phyloP scores from a whole-genome alignment of 2,329 filamentous ascomycete genomes.

The Colletotrichum sp. region DNA sequence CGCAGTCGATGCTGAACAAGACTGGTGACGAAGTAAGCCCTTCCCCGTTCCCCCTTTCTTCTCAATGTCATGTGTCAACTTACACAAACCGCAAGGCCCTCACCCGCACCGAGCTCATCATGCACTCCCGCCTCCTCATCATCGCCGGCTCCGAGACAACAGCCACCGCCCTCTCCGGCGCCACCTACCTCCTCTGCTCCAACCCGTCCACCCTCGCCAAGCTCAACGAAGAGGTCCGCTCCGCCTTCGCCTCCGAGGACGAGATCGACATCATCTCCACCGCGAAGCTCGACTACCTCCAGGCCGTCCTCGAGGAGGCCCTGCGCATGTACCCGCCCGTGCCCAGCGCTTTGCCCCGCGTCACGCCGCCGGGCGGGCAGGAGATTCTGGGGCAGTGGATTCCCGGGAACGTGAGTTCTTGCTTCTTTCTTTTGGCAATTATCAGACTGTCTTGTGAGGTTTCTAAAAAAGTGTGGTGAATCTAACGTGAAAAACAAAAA shows the following conservation, averaged over 20 bases:
- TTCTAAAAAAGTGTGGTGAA: too few species aligned
- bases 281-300: constrained; percentile 39
- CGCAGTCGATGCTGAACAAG: constrained; percentile 21
- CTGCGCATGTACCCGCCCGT: constrained; percentile 45
- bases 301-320: constrained; percentile 46
- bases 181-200: constrained; percentile 30
- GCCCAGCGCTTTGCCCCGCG: constrained; percentile 28
- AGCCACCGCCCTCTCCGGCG: constrained; percentile 32
- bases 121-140: constrained; percentile 27
- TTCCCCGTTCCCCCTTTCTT: too few species aligned
- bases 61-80: background rate
- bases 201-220: constrained; percentile 34
- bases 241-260: constrained; percentile 33
- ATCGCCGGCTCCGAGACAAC: constrained; percentile 41
- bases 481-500: too few species aligned
- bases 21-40: constrained; percentile 7
- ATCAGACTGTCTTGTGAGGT: too few species aligned
- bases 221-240: constrained; percentile 41
- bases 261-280: constrained; percentile 40
- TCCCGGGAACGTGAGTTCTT: constrained; percentile 31
- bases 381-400: constrained; percentile 34
- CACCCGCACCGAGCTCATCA: constrained; percentile 21
- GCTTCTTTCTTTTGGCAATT: too few species aligned
- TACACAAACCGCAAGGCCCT: constrained; percentile 3
- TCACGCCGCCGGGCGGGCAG: constrained; percentile 33